A percentile compares a stretch with the other conserved stretches of the same genome.
These are phyloP conservation scores for Ustilago nuda DNA, from an alignment of 1,284 basidiomycete species.

Conservation along the genomic window DNA sequence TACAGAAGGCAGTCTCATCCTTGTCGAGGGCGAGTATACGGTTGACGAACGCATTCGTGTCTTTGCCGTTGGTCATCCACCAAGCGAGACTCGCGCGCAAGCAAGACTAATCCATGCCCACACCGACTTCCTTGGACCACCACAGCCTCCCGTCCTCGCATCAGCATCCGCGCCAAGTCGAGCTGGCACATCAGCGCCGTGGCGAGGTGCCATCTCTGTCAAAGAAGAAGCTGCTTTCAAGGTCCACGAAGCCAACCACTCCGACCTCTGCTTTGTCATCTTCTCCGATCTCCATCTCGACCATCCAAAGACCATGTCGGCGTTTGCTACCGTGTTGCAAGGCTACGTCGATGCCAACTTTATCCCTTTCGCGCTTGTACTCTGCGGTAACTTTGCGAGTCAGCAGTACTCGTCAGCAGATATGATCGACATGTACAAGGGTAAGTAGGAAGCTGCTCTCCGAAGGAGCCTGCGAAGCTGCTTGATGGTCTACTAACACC, in stretches of 20 bases:
- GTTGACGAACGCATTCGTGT: slow-evolving; percentile 88
- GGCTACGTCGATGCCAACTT: slow-evolving; percentile 87
- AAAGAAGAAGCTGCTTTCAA: slow-evolving; percentile 83
- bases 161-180: slow-evolving; percentile 13
- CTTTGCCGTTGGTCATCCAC: slow-evolving; percentile 95
- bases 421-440: slow-evolving; percentile 85
- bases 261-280: slow-evolving; percentile 82
- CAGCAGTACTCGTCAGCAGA: slow-evolving; percentile 81
- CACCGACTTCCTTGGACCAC: slow-evolving; percentile 80
- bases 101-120: slow-evolving; percentile 47
- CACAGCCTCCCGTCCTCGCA: slow-evolving; percentile 21
- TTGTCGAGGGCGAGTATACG: slow-evolving; percentile 96
- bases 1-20: slow-evolving; percentile 92
- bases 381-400: slow-evolving; percentile 92
- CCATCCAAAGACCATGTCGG: slow-evolving; percentile 82
- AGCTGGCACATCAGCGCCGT: slow-evolving; percentile 5
- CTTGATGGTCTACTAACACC: background rate
- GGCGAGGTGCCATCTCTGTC: slow-evolving; percentile 81
- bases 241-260: slow-evolving; percentile 65
- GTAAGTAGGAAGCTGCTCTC: slow-evolving; percentile 70
- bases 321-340: slow-evolving; percentile 85
- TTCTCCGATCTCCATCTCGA: slow-evolving; percentile 97
- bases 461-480: too few relatives aligned
- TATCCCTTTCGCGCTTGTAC: slow-evolving; percentile 83
- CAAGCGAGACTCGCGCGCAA: slow-evolving; percentile 69